Evolutionary conservation across 2,329 filamentous ascomycete genomes (phyloP), one percentile per base, ranked within the genome.

Genomic region (Corynespora cassiicola): DNA sequence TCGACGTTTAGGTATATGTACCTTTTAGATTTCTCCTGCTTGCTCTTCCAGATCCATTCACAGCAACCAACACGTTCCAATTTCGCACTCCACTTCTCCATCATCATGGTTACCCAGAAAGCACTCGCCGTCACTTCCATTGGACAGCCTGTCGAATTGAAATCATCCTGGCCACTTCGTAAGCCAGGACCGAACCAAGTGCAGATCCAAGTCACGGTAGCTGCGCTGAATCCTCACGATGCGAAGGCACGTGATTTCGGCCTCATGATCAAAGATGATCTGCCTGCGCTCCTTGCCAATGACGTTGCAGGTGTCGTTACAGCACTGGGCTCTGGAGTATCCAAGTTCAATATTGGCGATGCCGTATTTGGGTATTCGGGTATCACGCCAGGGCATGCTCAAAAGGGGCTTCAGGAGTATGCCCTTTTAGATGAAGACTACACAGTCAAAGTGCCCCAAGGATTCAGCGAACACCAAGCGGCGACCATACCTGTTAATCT

Each of bases 301-400:
- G 76, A 80, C 39, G 71, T 76, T 7, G 72, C 74, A 4, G 77
- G 76, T 21, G 56, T 65, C 1, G 75, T 80, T 18, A 61, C 72
- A 12, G 66, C 62, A 2, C 69, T 80, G 7, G 82, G 81, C 26
- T 59, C 70, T 2, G 74, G 75, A 8, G 80, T 82, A 10, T 69
- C 58, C 6, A 65, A 70, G 18, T 81, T 80, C 69, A 72, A 75
- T 50, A 65, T 73, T 27, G 82, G 82, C n/a, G 80, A 84, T 54
- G 70, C 72, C 19, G 79, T 85, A 4, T 54, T 74, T 24, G 81
- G 81, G 0, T 74, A 70, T 26, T 39, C 50, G 6, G 26, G 20
- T 12, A 37, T 52, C 29, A 19, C 23, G 10, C 33, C 18, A 9
- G 27, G 25, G 3, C 29, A 39, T 26, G 6, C 4, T 2, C 39